These are phyloP conservation scores for Castanospermum australe DNA, from an alignment of 306 rosid species.

Conservation along the genomic window DNA sequence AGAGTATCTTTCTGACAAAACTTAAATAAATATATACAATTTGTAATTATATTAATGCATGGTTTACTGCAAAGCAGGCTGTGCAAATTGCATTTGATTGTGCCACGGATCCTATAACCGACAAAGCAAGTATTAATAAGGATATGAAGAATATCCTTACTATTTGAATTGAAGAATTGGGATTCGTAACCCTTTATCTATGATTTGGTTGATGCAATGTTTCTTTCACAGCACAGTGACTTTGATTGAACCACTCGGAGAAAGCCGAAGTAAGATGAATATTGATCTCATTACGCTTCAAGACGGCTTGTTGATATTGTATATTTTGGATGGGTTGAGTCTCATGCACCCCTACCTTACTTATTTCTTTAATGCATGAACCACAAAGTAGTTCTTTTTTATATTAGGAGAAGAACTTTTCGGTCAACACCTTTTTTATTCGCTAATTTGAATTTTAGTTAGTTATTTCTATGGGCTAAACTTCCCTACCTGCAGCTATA, in stretches of 20 bases:
- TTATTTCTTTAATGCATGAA: not conserved
- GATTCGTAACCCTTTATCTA: not conserved
- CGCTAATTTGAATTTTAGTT: not conserved
- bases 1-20: not conserved
- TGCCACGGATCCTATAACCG: conserved; percentile 36
- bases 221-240: conserved; percentile 15
- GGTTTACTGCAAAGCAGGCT: not conserved
- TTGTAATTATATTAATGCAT: not conserved
- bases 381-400: not conserved
- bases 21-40: not conserved
- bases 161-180: not conserved
- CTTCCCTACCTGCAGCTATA: conserved; percentile 35
- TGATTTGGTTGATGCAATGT: not conserved
- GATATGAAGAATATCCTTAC: too few species aligned
- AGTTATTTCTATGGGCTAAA: not conserved
- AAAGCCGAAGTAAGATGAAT: not conserved
- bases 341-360: conserved; percentile 12
- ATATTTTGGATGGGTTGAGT: conserved; percentile 13
- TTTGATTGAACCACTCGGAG: not conserved
- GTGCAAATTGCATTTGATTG: conserved; percentile 12
- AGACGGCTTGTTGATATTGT: conserved; percentile 6
- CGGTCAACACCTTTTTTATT: conserved; percentile 17
- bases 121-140: conserved; percentile 3
- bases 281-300: not conserved
- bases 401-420: not conserved